Evolutionary conservation across 768 basidiomycete genomes (phyloP), one percentile per base, ranked within the genome.

Genomic region (Leccinum imitatum): DNA sequence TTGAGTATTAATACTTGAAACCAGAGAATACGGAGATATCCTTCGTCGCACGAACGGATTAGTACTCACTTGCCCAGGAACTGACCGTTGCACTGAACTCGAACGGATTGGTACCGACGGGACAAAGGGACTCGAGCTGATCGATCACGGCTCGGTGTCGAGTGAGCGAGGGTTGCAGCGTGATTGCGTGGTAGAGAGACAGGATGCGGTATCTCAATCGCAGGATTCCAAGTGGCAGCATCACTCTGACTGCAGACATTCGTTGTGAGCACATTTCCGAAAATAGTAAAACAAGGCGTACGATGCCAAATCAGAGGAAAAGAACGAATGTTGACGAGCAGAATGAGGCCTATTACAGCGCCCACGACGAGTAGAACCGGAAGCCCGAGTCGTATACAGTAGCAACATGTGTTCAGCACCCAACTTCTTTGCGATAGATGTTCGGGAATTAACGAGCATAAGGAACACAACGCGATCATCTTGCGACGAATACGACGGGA

Each of bases 21-120:
- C 46, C n/a, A 9, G 6, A 14, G 52, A 7, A 11, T 15, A 30
- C 23, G 10, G 7, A 3, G 39, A 15, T 31, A 5, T n/a, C 19
- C 2, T 15, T 35, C 37, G 53, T 55, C 35, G 14, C 33, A 14
- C 25, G 30, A 53, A 11, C 1, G n/a, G 11, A 48, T 2, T n/a
- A 41, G 11, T 19, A 65, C 64, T 61, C 23, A 65, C 64, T 61
- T 35, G 64, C 63, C 64, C 64, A 65, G 33, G 59, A 58, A 30
- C 14, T 57, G 14, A 15, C 50, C 5, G 46, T 57, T 15, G 48
- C 25, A 5, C 27, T 50, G 41, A 67, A 62, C 9, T 63, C 35
- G 19, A 67, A 67, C 17, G 65, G 65, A 55, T 67, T 30, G 33
- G 52, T 57, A 3, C 65, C 65, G 10, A 66, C 54, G 4, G 65